Evolutionary conservation across 805 yeast genomes (phyloP).

Genomic region (Ogataea trehalophila): DNA sequence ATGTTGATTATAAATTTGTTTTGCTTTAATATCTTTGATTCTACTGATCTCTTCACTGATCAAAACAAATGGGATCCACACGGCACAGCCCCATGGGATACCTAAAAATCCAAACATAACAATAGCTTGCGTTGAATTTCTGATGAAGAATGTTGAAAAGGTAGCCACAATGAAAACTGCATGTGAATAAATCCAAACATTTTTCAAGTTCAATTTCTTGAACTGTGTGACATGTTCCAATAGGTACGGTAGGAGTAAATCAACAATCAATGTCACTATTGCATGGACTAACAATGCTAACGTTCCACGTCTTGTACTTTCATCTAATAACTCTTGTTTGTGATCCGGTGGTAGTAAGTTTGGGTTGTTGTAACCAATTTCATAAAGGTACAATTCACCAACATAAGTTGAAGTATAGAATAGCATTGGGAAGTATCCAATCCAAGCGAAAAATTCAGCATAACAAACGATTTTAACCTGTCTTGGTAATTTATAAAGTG

Average conservation of each 20-base stretch:
- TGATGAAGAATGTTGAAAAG: constrained; percentile 41
- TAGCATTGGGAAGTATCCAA: constrained; percentile 62
- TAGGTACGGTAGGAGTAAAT: constrained; percentile 40
- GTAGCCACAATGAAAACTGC: constrained; percentile 44
- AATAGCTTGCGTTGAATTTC: constrained; percentile 39
- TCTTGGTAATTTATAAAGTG: constrained; percentile 39
- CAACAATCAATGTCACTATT: constrained; percentile 40
- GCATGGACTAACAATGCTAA: constrained; percentile 48
- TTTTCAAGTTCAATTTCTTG: constrained; percentile 25
- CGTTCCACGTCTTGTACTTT: constrained; percentile 48
- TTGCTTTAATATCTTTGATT: constrained; percentile 42
- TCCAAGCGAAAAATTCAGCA: constrained; percentile 63
- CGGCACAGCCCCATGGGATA: constrained; percentile 59
- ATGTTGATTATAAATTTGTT: constrained; percentile 20
- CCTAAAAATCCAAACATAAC: constrained; percentile 49
- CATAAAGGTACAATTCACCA: constrained; percentile 49
- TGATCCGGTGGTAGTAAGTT: constrained; percentile 37
- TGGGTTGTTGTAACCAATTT: constrained; percentile 34
- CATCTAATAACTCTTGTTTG: constrained; percentile 33
- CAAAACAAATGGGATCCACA: constrained; percentile 64
- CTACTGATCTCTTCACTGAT: constrained; percentile 54
- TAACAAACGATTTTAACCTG: constrained; percentile 47
- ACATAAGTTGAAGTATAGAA: constrained; percentile 64
- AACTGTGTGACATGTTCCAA: constrained; percentile 21
- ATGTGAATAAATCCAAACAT: constrained; percentile 50